Percentiles rank a stretch among this genome's conserved stretches.
These are phyloP conservation scores for Chlamydomonas sp. DNA, from an alignment of 139 green algal species.

Conservation along the genomic window DNA sequence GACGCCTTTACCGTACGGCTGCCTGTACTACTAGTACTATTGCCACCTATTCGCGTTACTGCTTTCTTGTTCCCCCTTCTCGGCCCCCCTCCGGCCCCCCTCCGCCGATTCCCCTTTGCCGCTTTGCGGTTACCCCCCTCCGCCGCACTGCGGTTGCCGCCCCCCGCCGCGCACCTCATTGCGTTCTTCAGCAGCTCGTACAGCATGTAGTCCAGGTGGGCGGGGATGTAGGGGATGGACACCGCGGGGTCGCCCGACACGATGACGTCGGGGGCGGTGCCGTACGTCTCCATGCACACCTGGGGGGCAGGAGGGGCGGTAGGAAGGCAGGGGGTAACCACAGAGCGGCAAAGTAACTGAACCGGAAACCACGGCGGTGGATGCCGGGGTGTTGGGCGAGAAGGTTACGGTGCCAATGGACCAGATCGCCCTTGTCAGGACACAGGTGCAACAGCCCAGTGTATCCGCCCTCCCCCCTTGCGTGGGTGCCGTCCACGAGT, in stretches of 20 bases:
- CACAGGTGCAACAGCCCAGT: not conserved
- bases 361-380: not conserved
- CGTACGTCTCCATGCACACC: slow-evolving; percentile 87
- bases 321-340: too few relatives aligned
- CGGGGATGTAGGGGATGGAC: slow-evolving; percentile 85
- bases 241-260: slow-evolving; percentile 66
- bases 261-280: slow-evolving; percentile 74
- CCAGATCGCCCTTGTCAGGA: not conserved
- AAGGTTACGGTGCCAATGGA: not conserved
- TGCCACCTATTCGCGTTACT: too few relatives aligned
- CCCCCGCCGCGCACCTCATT: slow-evolving; percentile 34
- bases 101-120: too few relatives aligned
- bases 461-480: not conserved
- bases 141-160: not conserved
- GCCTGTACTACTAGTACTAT: too few relatives aligned
- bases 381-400: not conserved
- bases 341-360: too few relatives aligned
- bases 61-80: too few relatives aligned
- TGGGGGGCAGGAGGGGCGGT: slow-evolving; percentile 19
- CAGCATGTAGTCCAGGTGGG: slow-evolving; percentile 94
- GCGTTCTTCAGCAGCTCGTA: slow-evolving; percentile 94
- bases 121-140: too few relatives aligned
- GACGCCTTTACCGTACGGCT: too few relatives aligned
- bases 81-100: too few relatives aligned
- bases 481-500: too few relatives aligned